phyloP scores from a whole-genome alignment of 805 yeast genomes.

The Starmerella roubikii region DNA sequence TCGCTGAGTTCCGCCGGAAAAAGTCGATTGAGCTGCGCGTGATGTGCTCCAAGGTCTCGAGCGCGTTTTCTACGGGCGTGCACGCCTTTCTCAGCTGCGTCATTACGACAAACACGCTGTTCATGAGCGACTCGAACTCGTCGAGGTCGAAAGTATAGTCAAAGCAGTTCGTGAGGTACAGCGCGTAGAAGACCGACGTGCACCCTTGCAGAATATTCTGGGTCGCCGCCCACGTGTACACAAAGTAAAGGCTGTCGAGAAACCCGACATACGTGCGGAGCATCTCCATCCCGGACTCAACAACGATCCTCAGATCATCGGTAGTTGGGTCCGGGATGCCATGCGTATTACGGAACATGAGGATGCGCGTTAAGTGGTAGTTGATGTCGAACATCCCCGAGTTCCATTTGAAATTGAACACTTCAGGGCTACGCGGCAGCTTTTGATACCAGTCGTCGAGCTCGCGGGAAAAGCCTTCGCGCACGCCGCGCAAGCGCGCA shows the following conservation, averaged over 20 bases:
- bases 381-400: conserved; percentile 57
- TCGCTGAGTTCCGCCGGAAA: not conserved
- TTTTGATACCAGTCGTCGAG: conserved; percentile 50
- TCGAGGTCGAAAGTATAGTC: conserved; percentile 32
- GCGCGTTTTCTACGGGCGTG: conserved; percentile 9
- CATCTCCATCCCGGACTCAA: conserved; percentile 52
- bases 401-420: conserved; percentile 65
- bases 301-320: conserved; percentile 43
- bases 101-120: conserved; percentile 9
- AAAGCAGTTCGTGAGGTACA: conserved; percentile 53
- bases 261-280: conserved; percentile 50
- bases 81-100: conserved; percentile 8
- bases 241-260: conserved; percentile 43
- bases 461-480: conserved; percentile 32
- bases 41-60: not conserved
- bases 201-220: conserved; percentile 85
- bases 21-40: not conserved
- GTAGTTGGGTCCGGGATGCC: conserved; percentile 41
- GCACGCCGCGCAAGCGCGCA: conserved; percentile 27
- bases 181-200: conserved; percentile 63
- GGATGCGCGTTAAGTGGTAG: conserved; percentile 58
- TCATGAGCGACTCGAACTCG: conserved; percentile 12
- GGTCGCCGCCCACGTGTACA: conserved; percentile 88
- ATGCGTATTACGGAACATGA: conserved; percentile 69
- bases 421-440: conserved; percentile 41